phyloP scores from a whole-genome alignment of 2,329 filamentous ascomycete genomes.

The Trichoderma arundinaceum region DNA sequence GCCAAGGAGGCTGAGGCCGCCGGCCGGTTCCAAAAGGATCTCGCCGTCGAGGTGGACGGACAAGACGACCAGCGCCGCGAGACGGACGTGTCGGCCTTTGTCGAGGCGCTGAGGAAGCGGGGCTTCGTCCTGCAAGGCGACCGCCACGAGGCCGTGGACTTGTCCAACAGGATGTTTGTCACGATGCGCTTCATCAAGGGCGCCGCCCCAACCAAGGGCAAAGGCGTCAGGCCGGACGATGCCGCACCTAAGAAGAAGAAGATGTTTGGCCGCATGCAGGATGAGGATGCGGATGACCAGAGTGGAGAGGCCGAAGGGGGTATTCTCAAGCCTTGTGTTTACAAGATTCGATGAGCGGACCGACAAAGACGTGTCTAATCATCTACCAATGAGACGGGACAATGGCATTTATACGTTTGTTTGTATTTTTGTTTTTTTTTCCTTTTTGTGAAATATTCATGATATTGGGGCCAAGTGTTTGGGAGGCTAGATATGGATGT shows the following conservation, averaged over 20 bases:
- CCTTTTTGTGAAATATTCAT: neutral
- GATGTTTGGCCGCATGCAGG: slow-evolving; percentile 57
- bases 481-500: neutral
- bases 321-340: slow-evolving; percentile 91
- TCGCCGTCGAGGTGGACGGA: slow-evolving; percentile 75
- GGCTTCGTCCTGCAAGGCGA: slow-evolving; percentile 83
- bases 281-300: slow-evolving; percentile 62
- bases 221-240: slow-evolving; percentile 66
- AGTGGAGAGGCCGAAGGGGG: slow-evolving; percentile 67
- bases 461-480: neutral
- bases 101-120: slow-evolving; percentile 78
- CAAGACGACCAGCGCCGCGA: slow-evolving; percentile 67
- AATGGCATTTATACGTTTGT: neutral
- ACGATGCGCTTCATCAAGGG: slow-evolving; percentile 93
- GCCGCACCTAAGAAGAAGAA: slow-evolving; percentile 50
- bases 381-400: neutral
- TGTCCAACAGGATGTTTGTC: slow-evolving; percentile 97
- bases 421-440: neutral
- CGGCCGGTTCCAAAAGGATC: slow-evolving; percentile 58
- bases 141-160: slow-evolving; percentile 68
- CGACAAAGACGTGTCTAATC: no score
- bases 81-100: slow-evolving; percentile 86
- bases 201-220: slow-evolving; percentile 75
- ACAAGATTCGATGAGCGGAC: slow-evolving; percentile 76
- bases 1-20: slow-evolving; percentile 56